These are phyloP conservation scores for Nemania sp. DNA, from an alignment of 2,329 filamentous ascomycete species.

Conservation along the genomic window DNA sequence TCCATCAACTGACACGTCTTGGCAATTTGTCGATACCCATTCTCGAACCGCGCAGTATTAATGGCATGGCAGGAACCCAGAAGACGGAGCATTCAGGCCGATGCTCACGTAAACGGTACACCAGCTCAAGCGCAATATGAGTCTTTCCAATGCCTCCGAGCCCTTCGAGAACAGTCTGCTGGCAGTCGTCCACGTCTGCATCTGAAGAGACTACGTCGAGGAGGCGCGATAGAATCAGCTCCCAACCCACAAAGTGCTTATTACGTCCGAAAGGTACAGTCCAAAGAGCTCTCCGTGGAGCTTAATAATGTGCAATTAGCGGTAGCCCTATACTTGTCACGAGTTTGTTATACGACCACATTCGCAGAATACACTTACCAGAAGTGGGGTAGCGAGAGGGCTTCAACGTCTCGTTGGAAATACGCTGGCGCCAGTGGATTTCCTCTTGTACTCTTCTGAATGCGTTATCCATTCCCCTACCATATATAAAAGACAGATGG, in stretches of 20 bases:
- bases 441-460: conserved; percentile 8
- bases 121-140: too few species aligned
- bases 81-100: conserved; percentile 14
- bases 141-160: too few species aligned
- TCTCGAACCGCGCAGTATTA: conserved; percentile 7
- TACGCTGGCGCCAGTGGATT: conserved; percentile 8
- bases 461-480: conserved; percentile 4
- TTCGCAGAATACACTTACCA: conserved; percentile 1
- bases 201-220: conserved; percentile 4
- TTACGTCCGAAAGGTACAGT: neutral
- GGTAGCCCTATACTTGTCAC: neutral
- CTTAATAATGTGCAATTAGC: conserved; percentile 3
- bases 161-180: too few species aligned
- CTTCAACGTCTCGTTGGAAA: neutral
- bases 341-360: conserved; percentile 3
- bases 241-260: conserved; percentile 1
- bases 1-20: conserved; percentile 76
- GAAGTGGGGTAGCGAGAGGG: neutral
- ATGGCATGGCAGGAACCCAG: conserved; percentile 9
- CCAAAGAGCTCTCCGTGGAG: conserved; percentile 11
- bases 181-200: too few species aligned
- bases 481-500: conserved; percentile 6
- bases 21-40: neutral
- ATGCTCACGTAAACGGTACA: neutral
- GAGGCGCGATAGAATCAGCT: neutral